Evolutionary conservation across 345 rosid species (phyloP), one percentile per base, ranked within the genome.

Genomic region (Syzygium jambos): DNA sequence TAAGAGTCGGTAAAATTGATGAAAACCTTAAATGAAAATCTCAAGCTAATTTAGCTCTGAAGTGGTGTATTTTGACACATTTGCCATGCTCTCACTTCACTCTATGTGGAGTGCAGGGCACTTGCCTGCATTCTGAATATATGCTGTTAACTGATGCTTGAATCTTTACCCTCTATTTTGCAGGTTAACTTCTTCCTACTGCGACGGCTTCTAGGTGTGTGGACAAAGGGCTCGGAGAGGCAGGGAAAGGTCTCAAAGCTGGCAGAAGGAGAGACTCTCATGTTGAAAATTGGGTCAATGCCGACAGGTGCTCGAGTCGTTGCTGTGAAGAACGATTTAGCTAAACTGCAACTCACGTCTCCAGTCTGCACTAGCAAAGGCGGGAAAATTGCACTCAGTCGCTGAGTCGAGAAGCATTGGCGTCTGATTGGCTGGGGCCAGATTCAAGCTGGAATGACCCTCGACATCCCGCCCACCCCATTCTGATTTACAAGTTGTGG

Each of bases 211-310:
- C 90, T 96, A 84, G 99, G 99, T 87, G 99, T 98, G 34, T 91
- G 97, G 92, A 98, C 98, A 56, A 98, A 95, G 91, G 99, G 99
- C 15, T 90, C 98, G 3, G 99, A 96, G 90, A 96, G 92, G 93
- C 99, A 96, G 90, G 98, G 97, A 34, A 98, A 94, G 89, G 99
- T 98, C 21, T 90, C 99, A 11, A 96, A 98, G 92, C 95, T 98
- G 88, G 86, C 97, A 22, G 95, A 95, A 91, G 94, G 91, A 89
- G 99, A 98, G 94, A 94, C 96, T 68, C 97, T 98, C 11, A 95
- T 98, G 99, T 89, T 98, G 80, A 98, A 95, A 92, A 96, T 98
- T 0, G 98, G 98, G 52, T 98, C 99, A 2, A 98, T 98, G 99
- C 96, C 99, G 1, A 94, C 97, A 0, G 99, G 99, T 6, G 99